Evolutionary conservation across 768 basidiomycete species (phyloP).

Genomic region (Collybia nuda): DNA sequence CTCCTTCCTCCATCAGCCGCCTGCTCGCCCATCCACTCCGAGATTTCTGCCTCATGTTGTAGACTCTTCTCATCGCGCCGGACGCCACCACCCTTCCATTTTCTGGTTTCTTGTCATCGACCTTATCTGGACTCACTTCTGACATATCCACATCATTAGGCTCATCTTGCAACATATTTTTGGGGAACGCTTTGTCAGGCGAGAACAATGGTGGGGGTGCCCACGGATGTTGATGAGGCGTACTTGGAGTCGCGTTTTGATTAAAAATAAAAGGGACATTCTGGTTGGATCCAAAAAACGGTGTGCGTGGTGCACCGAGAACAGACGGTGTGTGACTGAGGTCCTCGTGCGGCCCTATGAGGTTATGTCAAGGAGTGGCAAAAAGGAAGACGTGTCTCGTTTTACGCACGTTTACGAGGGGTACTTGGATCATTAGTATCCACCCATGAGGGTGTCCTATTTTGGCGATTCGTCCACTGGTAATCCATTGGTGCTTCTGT

Average conservation of each 20-base stretch:
- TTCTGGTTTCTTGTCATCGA: conserved; percentile 36
- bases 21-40: conserved; percentile 24
- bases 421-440: conserved; percentile 44
- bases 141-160: conserved; percentile 74
- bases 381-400: conserved; percentile 3
- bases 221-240: conserved; percentile 62
- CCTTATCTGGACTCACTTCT: conserved; percentile 62
- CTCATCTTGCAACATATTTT: conserved; percentile 38
- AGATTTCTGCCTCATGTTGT: conserved; percentile 55
- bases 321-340: conserved; percentile 44
- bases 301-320: conserved; percentile 33
- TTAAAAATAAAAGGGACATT: conserved; percentile 76
- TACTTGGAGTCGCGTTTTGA: conserved; percentile 34
- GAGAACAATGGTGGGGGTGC: conserved; percentile 62
- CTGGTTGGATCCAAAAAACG: conserved; percentile 63
- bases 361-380: conserved; percentile 1
- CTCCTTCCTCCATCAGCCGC: conserved; percentile 27
- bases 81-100: conserved; percentile 53
- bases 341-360: conserved; percentile 39
- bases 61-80: conserved; percentile 67
- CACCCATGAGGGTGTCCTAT: conserved; percentile 57
- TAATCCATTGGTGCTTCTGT: conserved; percentile 90
- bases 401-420: conserved; percentile 61
- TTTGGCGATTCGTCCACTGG: conserved; percentile 73
- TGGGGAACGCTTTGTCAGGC: conserved; percentile 58